Evolutionary conservation across 2,329 filamentous ascomycete species (phyloP).

Genomic region (Bimuria novae-zelandiae): DNA sequence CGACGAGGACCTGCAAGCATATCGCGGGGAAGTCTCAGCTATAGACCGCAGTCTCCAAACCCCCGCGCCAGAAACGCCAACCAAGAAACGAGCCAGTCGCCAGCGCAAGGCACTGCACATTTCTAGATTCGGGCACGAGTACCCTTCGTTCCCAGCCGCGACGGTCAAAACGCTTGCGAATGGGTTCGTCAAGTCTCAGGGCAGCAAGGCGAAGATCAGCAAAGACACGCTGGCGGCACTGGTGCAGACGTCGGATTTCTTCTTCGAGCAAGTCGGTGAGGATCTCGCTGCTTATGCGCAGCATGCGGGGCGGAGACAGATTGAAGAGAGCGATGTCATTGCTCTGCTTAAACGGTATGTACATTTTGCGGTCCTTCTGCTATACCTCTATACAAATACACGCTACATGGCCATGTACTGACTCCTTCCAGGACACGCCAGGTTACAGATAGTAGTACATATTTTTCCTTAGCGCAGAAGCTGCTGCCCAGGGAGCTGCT

Average conservation of each 20-base stretch:
- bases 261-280: constrained; percentile 84
- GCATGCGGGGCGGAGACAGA: constrained; percentile 81
- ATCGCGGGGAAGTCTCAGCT: constrained; percentile 42
- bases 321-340: constrained; percentile 83
- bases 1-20: constrained; percentile 37
- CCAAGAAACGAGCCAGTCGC: constrained; percentile 29
- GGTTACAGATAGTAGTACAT: constrained; percentile 70
- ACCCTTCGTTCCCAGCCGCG: constrained; percentile 72
- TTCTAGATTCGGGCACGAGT: constrained; percentile 74
- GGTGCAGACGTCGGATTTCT: constrained; percentile 84
- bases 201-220: constrained; percentile 70
- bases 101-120: constrained; percentile 58
- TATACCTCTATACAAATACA: neutral
- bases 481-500: constrained; percentile 81
- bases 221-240: constrained; percentile 76
- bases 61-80: constrained; percentile 27
- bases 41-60: constrained; percentile 41
- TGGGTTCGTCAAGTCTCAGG: constrained; percentile 70
- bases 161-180: constrained; percentile 75
- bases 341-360: constrained; percentile 81
- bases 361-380: constrained; percentile 24
- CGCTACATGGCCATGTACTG: constrained; percentile 17
- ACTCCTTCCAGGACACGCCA: constrained; percentile 58
- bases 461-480: constrained; percentile 83
- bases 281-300: constrained; percentile 79